Percentiles rank a stretch among this genome's conserved stretches.
Conservation (phyloP, 495 filamentous ascomycete species). For the Emericellopsis terricola region DNA sequence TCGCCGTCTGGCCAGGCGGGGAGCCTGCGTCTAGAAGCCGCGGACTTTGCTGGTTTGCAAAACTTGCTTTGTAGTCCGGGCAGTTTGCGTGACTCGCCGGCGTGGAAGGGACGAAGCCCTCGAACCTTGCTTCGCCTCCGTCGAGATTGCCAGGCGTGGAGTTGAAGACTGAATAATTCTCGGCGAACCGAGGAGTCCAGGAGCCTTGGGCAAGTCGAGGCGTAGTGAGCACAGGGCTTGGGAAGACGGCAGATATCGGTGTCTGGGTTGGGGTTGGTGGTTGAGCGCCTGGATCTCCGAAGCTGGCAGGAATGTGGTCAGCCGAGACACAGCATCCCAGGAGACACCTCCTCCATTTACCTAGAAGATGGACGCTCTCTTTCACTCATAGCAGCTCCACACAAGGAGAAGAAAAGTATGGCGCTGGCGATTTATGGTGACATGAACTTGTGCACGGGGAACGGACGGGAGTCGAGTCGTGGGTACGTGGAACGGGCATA, state of each 20-base stretch:
- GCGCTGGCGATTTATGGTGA: background rate
- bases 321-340: constrained; percentile 3
- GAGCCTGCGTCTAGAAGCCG: no score
- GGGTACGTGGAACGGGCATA: no score
- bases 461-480: no score
- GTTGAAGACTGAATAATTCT: constrained; percentile 40
- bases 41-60: no score
- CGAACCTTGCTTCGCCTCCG: no score
- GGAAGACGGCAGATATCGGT: constrained; percentile 44
- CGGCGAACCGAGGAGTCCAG: constrained; percentile 37
- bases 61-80: no score
- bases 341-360: background rate
- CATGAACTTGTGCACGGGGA: no score
- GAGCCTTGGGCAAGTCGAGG: constrained; percentile 34
- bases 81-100: no score
- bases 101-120: no score
- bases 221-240: constrained; percentile 46
- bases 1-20: constrained; percentile 21
- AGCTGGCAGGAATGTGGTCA: constrained; percentile 25
- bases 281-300: constrained; percentile 61
- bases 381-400: background rate
- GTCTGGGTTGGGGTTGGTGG: constrained; percentile 63
- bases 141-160: constrained; percentile 32
- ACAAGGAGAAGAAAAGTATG: background rate
- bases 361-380: background rate